Evolutionary conservation across 345 rosid species (phyloP), one percentile per base, ranked within the genome.

Genomic region (Durio zibethinus): DNA sequence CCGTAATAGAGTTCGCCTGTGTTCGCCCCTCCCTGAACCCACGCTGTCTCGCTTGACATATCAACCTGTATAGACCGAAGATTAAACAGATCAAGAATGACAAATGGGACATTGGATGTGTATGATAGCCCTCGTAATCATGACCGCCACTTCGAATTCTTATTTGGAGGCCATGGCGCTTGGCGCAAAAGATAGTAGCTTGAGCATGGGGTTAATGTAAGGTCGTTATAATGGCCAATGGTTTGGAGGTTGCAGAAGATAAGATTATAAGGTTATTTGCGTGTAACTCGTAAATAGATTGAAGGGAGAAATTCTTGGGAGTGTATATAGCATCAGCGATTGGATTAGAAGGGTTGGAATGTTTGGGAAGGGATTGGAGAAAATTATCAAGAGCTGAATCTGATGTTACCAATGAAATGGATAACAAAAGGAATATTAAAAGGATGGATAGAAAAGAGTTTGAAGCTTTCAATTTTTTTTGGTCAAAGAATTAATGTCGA

Each of bases 111-210:
- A 0, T 21, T 0, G 42, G 76, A 73, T 9, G 3, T 21, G 20
- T 52, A 73, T 1, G 76, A 73, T 29, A 86, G 7, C 98, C 98
- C 62, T 93, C 98, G 40, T 76, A 92, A 78, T 91, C 93, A 76
- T 93, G 98, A 62, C 98, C 98, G 0, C 97, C 98, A 20, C 98
- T 92, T 45, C 97, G 87, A 50, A 82, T 84, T 57, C 83, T 86
- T 73, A 94, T 70, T 35, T 86, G 90, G 10, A 85, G 66, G 47
- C 82, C n/a, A 52, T 78, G 80, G 8, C 72, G 38, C 27, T 76
- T 71, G 61, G 89, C 78, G 61, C 97, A 92, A 78, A 81, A 23
- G 27, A 92, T 82, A 0, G 92, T 80, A 5, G 93, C 89, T 76
- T 90, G 97, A 7, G 90, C 85, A 66, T 92, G 97, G 4, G 91